Evolutionary conservation across 768 basidiomycete species (phyloP).

Genomic region (Chlorophyllum brunneum): DNA sequence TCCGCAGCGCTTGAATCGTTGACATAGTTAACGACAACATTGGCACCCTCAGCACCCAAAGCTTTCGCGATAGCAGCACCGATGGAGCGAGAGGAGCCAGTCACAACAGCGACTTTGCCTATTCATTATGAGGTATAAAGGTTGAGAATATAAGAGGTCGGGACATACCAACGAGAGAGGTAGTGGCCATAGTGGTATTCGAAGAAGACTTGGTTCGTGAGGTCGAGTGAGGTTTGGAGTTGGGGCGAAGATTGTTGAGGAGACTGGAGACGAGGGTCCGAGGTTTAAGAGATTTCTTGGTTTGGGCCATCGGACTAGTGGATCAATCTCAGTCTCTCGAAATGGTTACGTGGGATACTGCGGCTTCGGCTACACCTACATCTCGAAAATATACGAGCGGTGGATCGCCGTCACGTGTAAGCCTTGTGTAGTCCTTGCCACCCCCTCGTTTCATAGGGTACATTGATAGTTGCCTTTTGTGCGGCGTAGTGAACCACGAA

Average conservation of each 20-base stretch:
- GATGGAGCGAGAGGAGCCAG: slow-evolving; percentile 57
- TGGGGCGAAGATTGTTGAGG: slow-evolving; percentile 14
- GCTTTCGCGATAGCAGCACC: slow-evolving; percentile 52
- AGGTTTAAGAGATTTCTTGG: slow-evolving; percentile 11
- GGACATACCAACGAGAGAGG: slow-evolving; percentile 9
- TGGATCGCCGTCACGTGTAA: slow-evolving; percentile 8
- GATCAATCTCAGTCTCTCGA: slow-evolving; percentile 2
- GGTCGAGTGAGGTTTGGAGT: not conserved
- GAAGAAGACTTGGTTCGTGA: slow-evolving; percentile 5
- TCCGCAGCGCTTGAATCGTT: slow-evolving; percentile 36
- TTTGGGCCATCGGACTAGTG: slow-evolving; percentile 5
- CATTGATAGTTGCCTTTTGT: not conserved
- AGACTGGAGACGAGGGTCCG: slow-evolving; percentile 13
- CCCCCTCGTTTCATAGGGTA: not conserved
- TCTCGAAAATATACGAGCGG: slow-evolving; percentile 7
- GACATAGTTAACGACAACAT: slow-evolving; percentile 56
- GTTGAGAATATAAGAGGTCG: not conserved
- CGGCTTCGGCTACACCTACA: slow-evolving; percentile 1
- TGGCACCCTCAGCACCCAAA: slow-evolving; percentile 54
- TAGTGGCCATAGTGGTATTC: slow-evolving; percentile 7
- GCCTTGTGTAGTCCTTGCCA: slow-evolving; percentile 1
- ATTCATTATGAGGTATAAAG: not conserved
- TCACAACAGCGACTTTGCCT: slow-evolving; percentile 57
- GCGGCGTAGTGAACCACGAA: not conserved
- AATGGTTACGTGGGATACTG: slow-evolving; percentile 8